Evolutionary conservation across 2,329 filamentous ascomycete genomes (phyloP), one percentile per base, ranked within the genome.

Genomic region (Pestalotiopsis fici): DNA sequence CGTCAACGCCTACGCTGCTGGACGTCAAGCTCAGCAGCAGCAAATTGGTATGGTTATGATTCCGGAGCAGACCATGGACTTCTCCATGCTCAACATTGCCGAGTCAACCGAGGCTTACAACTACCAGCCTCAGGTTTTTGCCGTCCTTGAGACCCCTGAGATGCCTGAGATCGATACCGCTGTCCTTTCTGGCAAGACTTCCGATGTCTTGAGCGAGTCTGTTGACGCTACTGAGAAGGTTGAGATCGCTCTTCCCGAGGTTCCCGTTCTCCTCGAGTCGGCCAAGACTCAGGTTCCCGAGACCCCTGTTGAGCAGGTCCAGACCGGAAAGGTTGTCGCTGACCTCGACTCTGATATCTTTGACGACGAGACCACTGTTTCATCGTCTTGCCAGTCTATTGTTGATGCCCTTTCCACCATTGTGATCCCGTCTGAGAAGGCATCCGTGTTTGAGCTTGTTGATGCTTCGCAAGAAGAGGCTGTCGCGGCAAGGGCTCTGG

Each of bases 21-120:
- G 78, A 66, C 84, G 87, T 66, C 84, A 87, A 56, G 80, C 83
- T 68, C 85, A 88, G 64, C 85, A 88, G 73, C 87, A 90, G 71
- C 90, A 93, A 77, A 91, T 95, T 71, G 90, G 90, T 75, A 92
- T 97, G 87, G 89, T 92, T 67, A 92, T 95, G 87, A 89, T 97
- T 59, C 93, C 94, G 1, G 94, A 97, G 80, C 90, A 92, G 73
- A 85, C 83, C 64, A 85, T 94, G 79, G 92, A 97, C 74, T 90
- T 94, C 73, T 88, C 90, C 65, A 88, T 91, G 81, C 86, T 96
- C n/a, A 83, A 77, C 71, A 78, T 94, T 59, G 59, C 59, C 39
- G 87, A 87, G 74, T 77, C 81, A 65, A 78, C 82, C 65, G 82
- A 83, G 67, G 75, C 76, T 57, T 90, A 86, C 78, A 85, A 83